A percentile compares a stretch with the other conserved stretches of the same genome.
Evolutionary conservation across 805 yeast genomes (phyloP).

Genomic region (Sugiyamaella smithiae): DNA sequence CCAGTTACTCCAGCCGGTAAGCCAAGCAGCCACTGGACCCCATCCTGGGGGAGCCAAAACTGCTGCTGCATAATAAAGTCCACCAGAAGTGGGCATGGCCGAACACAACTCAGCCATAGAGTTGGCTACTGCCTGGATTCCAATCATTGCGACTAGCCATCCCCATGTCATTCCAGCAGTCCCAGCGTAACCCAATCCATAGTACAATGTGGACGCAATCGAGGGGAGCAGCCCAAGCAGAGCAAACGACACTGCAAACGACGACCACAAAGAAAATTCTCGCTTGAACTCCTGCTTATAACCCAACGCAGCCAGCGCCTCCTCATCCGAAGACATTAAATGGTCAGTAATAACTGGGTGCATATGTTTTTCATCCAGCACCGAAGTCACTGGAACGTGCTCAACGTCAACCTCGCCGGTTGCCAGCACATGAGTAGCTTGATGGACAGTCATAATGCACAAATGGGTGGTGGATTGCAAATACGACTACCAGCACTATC

Average conservation of each 20-base stretch:
- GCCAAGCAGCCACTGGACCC: constrained; percentile 57
- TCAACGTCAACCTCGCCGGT: constrained; percentile 24
- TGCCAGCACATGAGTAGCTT: constrained; percentile 14
- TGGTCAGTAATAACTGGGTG: constrained; percentile 26
- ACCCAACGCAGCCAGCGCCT: constrained; percentile 39
- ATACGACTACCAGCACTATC: too few relatives aligned
- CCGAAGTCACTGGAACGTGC: constrained; percentile 20
- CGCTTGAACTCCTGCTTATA: constrained; percentile 62
- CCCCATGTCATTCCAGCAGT: constrained; percentile 65
- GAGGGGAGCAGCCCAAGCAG: constrained; percentile 67
- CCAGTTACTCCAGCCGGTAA: constrained; percentile 64
- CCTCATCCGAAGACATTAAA: constrained; percentile 25
- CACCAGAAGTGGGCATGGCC: constrained; percentile 66
- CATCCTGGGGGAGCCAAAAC: constrained; percentile 54
- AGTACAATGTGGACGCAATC: constrained; percentile 57
- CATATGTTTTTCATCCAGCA: constrained; percentile 15
- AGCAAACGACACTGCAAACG: constrained; percentile 61
- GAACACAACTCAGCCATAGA: constrained; percentile 62
- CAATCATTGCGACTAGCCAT: constrained; percentile 52
- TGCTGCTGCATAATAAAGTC: constrained; percentile 66
- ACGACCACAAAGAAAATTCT: constrained; percentile 56
- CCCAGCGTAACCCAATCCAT: constrained; percentile 61
- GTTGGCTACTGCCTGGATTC: constrained; percentile 55
- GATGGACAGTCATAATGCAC: constrained; percentile 4
- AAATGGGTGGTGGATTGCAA: too few relatives aligned